Conservation (phyloP, 441 rosid species). For the Erysimum cheiri region DNA sequence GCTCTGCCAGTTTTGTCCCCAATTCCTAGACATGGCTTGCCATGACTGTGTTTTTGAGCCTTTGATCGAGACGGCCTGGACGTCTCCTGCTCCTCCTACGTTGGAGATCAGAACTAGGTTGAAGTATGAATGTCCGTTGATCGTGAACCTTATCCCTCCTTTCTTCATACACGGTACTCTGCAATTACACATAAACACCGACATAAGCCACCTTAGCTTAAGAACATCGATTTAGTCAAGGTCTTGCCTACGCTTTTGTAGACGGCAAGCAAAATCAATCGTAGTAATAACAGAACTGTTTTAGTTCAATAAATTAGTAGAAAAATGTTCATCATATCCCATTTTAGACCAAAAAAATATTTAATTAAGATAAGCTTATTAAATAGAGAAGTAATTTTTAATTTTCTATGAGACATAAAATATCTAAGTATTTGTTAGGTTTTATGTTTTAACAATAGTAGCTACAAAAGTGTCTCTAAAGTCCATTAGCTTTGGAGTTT, state of each 20-base stretch:
- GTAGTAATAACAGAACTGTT: neutral
- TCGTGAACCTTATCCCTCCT: constrained; percentile 72
- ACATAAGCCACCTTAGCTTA: constrained; percentile 9
- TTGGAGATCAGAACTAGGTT: constrained; percentile 68
- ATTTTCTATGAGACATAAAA: too few relatives aligned
- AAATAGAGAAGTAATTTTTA: neutral
- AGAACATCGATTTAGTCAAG: neutral
- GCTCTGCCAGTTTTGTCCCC: constrained; percentile 92
- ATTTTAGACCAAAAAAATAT: too few relatives aligned
- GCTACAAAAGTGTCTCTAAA: neutral
- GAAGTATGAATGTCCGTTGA: constrained; percentile 83
- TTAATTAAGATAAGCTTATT: neutral
- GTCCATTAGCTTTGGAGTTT: neutral
- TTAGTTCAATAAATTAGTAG: neutral
- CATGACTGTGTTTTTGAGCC: constrained; percentile 63
- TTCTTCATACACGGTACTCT: constrained; percentile 70
- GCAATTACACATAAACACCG: constrained; percentile 13
- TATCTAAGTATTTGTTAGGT: neutral
- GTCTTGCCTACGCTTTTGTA: neutral
- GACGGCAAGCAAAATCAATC: neutral
- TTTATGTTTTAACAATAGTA: neutral
- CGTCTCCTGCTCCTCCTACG: constrained; percentile 76
- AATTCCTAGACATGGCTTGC: constrained; percentile 77
- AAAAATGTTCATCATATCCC: neutral
- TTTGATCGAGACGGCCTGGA: constrained; percentile 61